Evolutionary conservation across 176 grass and related monocot genomes (phyloP), one percentile per base, ranked within the genome.

Genomic region (Bonia amplexicaulis): DNA sequence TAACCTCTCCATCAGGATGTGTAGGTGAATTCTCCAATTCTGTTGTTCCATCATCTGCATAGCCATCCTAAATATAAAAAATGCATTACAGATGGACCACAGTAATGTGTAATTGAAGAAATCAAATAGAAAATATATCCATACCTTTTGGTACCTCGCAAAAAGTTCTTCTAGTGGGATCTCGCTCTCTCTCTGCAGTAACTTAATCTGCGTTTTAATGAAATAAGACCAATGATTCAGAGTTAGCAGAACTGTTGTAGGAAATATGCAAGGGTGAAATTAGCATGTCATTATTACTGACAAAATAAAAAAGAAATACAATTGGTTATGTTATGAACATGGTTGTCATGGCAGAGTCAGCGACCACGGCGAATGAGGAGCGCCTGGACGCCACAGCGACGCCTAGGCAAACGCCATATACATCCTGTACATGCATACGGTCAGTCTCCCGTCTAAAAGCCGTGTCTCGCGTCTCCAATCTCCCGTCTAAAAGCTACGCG

Each of bases 161-260:
- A 99, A 85, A 77, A 99, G 88, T 82, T 96, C 96, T 84, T 96
- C 93, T 57, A 99, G 74, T 51, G 96, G 90, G 61, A 99, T 89
- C 79, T 99, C 93, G 8, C 91, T 96, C 88, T 99, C 96, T 81
- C 92, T 91, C 67, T 99, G 93, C 90, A 99, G 86, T 80, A 92
- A 88, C 71, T 91, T 94, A 85, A 99, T 90, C 96, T 99, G 90
- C 5, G 48, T 78, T 51, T 83, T 71, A 68, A 75, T 49, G 48
- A 52, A 77, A 86, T 45, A 87, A 80, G 29, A 90, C 55, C 81
- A 83, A 60, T 42, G 75, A 85, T 53, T 12, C 31, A 73, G 17
- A 55, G 40, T 85, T 40, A 73, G 51, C 29, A 82, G 44, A 73
- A 82, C 7, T 8, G 4, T 69, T 47, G 15, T 13, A 53, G 7